Evolutionary conservation across 305 asterid genomes (phyloP).

Genomic region (Petunia hybrid): DNA sequence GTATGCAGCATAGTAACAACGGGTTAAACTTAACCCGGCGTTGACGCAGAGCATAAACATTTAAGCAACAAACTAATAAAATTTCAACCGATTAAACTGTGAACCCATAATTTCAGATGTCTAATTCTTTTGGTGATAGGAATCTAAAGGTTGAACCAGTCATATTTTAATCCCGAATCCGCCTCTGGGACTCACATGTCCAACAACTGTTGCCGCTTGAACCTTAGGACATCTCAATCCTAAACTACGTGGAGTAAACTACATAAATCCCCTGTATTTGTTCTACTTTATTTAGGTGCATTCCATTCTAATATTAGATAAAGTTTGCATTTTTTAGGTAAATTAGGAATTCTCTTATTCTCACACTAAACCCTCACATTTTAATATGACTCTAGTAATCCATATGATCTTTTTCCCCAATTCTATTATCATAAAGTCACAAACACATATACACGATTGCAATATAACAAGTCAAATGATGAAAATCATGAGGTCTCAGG

Average conservation of each 20-base stretch:
- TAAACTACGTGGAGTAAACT: not conserved
- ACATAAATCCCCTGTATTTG: not conserved
- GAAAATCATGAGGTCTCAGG: too few species aligned
- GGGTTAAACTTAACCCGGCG: too few species aligned
- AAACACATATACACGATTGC: not conserved
- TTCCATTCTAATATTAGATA: not conserved
- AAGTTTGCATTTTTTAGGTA: not conserved
- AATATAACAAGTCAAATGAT: not conserved
- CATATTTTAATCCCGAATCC: too few species aligned
- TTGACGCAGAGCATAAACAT: too few species aligned
- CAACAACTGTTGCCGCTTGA: too few species aligned
- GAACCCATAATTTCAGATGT: too few species aligned
- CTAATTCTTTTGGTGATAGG: too few species aligned
- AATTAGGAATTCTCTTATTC: not conserved
- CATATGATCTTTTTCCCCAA: not conserved
- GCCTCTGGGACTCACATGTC: too few species aligned
- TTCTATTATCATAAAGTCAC: not conserved
- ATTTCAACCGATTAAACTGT: too few species aligned
- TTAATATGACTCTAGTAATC: not conserved
- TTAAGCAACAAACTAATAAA: too few species aligned
- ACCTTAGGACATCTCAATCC: not conserved
- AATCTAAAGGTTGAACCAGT: too few species aligned
- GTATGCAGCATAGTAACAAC: too few species aligned
- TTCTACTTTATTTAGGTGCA: not conserved
- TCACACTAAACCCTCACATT: not conserved